A percentile compares a stretch with the other conserved stretches of the same genome.
Evolutionary conservation across 306 rosid species (phyloP).

Genomic region (Prunus kanzakura): DNA sequence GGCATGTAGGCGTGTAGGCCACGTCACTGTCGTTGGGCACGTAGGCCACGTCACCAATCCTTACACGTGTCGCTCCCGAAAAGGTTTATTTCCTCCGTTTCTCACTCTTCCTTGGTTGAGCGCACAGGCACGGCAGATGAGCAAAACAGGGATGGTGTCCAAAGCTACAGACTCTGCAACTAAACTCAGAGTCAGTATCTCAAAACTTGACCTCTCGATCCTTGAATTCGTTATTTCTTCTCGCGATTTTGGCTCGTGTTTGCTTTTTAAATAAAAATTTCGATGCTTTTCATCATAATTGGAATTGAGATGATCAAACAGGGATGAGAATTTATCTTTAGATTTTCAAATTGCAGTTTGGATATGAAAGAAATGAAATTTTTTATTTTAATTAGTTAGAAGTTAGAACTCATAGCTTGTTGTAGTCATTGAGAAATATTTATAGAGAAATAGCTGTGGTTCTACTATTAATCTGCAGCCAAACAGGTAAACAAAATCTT

Average conservation of each 20-base stretch:
- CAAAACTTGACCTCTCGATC: neutral
- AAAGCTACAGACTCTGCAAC: slow-evolving; percentile 52
- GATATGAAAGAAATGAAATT: slow-evolving; percentile 14
- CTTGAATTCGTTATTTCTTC: neutral
- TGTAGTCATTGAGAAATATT: neutral
- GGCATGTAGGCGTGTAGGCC: neutral
- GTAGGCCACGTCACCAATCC: neutral
- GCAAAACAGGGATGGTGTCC: slow-evolving; percentile 49
- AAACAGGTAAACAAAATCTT: neutral
- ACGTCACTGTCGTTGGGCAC: neutral
- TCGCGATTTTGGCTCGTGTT: slow-evolving; percentile 16
- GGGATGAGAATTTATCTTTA: neutral
- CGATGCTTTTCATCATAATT: slow-evolving; percentile 12
- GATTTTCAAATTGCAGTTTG: neutral
- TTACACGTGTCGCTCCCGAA: neutral
- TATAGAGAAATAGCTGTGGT: neutral
- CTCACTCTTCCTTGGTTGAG: slow-evolving; percentile 6
- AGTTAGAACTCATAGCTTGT: neutral
- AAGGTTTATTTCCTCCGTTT: neutral
- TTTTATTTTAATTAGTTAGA: neutral
- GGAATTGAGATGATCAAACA: slow-evolving; percentile 1
- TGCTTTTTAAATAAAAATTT: neutral
- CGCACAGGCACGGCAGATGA: slow-evolving; percentile 8
- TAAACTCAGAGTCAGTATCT: slow-evolving; percentile 38
- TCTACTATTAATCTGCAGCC: neutral